These are phyloP conservation scores for Penicillium maclennaniae DNA, from an alignment of 495 filamentous ascomycete species.

Conservation along the genomic window DNA sequence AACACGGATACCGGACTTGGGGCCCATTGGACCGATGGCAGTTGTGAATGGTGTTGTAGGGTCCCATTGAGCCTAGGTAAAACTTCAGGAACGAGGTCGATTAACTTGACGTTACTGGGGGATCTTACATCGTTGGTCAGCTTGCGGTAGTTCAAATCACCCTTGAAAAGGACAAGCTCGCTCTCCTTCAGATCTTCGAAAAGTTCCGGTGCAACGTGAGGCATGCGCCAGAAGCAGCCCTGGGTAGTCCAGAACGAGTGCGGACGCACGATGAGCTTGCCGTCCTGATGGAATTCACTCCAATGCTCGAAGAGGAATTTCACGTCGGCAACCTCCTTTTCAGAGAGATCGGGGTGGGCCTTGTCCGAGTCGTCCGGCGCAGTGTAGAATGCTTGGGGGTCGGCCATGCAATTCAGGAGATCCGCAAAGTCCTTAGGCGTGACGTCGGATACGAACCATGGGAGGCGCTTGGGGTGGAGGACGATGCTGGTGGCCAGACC, in stretches of 20 bases:
- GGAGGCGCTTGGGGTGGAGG: constrained; percentile 90
- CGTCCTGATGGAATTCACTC: constrained; percentile 74
- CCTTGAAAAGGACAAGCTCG: constrained; percentile 95
- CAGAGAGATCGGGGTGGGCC: constrained; percentile 54
- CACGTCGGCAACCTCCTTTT: constrained; percentile 64
- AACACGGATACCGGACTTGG: constrained; percentile 71
- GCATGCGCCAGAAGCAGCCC: constrained; percentile 83
- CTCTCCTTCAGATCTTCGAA: constrained; percentile 75
- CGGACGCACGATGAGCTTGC: constrained; percentile 71
- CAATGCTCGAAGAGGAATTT: constrained; percentile 76
- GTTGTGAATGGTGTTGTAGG: constrained; percentile 79
- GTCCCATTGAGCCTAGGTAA: constrained; percentile 70
- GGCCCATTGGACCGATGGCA: constrained; percentile 84
- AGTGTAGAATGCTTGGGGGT: constrained; percentile 73
- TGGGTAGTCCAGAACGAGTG: constrained; percentile 88
- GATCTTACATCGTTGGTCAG: constrained; percentile 77
- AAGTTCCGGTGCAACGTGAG: constrained; percentile 59
- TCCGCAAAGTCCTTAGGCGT: constrained; percentile 77
- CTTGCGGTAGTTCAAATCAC: constrained; percentile 94
- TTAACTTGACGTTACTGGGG: constrained; percentile 8
- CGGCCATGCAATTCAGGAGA: constrained; percentile 70
- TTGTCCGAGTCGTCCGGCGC: constrained; percentile 63
- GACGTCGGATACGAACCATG: constrained; percentile 98
- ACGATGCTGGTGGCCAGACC: constrained; percentile 81
- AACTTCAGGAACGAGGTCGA: not conserved